Evolutionary conservation across 2,329 filamentous ascomycete genomes (phyloP), one percentile per base, ranked within the genome.

Genomic region (Hymenoscyphus scutula): DNA sequence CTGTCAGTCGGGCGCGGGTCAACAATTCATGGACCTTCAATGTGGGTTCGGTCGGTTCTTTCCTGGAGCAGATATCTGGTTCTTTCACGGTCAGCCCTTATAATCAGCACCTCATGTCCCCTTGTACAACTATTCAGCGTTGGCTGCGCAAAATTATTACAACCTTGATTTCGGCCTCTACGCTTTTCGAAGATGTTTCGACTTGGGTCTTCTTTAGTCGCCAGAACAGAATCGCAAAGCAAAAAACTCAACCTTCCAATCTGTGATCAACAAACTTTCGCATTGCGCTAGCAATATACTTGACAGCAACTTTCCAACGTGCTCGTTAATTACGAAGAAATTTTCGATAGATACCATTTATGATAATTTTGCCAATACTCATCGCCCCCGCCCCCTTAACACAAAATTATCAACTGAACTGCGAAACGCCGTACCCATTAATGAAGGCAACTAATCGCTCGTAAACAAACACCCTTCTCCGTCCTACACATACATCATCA

Each of bases 71-170:
- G 62, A 70, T 68, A 65, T 67, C 67, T 70, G 68, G 70, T 68
- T 69, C 60, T 68, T 74, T 71, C 64, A 68, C 70, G 69, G 70
- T 72, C 69, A 72, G 62, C 69, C 65, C 64, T 68, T 64, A 70
- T 62, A 68, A 64, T 71, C 73, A 74, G 71, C 73, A 73, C 67
- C 64, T 72, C 66, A 71, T 72, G 66, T 71, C 67, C 67, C 67
- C 72, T 69, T 75, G 74, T 75, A 75, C 70, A 70, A 75, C 58
- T 74, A 75, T 73, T 72, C 68, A 73, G 67, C 69, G 45, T 71
- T 70, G 66, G 67, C 68, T 71, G 69, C 68, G 72, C 66, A 69
- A 69, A 37, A 45, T 45, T 73, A 64, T 70, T 64, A 66, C 68
- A 67, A 62, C 65, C 55, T 65, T 62, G 54, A 59, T 66, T 69